Base-by-base conservation (phyloP, 441 rosid species). In the Populus hybrid region DNA sequence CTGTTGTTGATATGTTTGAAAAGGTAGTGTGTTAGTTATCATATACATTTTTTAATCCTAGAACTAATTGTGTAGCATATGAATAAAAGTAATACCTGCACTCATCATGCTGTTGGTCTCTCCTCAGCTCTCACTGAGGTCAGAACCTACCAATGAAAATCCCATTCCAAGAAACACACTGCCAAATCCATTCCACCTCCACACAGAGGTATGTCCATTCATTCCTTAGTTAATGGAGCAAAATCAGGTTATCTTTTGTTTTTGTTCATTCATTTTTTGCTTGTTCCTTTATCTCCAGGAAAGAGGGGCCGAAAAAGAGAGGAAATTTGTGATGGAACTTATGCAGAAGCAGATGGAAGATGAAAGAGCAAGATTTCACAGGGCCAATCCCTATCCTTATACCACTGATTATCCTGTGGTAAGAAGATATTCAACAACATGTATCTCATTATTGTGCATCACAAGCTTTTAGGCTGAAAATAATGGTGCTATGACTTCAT, bases 341-440 rank as follows among this genome's bases (percentile, higher is more conserved):
- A 70, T 77, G 73, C 89, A 87, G 68, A 90, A 97, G 83, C 87
- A 87, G 78, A 54, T 86, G 76, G 97, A 88, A 77, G 98, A 89
- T 77, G 99, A 90, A 89, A 89, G 79, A 72, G 89, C 90, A 32
- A 90, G 97, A 77, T 78, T 93, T 75, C 97, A 91, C 38, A 93
- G 88, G 87, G 97, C 98, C 59, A 88, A 75, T 67, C 99, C 99
- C 64, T 94, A 94, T 83, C 99, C 99, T 40, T 97, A 92, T 78
- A 93, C 98, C 16, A 94, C 99, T 8, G 99, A 96, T 74, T 97
- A 86, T 81, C 98, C 98, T 8, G 96, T 94, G 98, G 99, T 95
- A 94, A 23, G 71, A 94, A 23, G 71, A 69, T 61, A 10, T 72
- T 35, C 54, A 23, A 66, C 3, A 11, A 66, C 42, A n/a, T 70